Evolutionary conservation across 2,329 filamentous ascomycete species (phyloP), one percentile per base, ranked within the genome.

Genomic region (Penicillium sp.): DNA sequence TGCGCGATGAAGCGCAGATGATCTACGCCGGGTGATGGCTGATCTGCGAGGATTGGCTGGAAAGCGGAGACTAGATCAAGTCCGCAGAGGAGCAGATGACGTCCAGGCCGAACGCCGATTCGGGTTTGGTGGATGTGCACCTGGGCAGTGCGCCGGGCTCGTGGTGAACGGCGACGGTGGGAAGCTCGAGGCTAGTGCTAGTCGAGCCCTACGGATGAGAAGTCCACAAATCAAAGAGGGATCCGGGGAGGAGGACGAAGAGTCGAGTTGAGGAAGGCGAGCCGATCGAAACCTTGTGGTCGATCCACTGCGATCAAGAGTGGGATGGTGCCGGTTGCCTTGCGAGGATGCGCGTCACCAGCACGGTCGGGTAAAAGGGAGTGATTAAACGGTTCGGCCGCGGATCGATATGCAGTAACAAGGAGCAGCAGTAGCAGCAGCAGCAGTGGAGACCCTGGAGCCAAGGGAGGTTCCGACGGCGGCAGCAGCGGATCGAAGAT

Each of bases 1-100:
- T 71, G 68, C 66, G 69, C 65, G 64, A 66, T 69, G 66, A 61
- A 66, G 74, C 79, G 77, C 78, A 80, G 77, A 79, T 80, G 77
- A 80, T 79, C 74, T 75, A 68, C 69, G 58, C 56, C 59, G 60
- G 55, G 45, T 65, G 62, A 57, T 64, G 56, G 49, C 52, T 59
- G 59, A 55, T 57, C 52, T 48, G 37, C 52, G 51, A 49, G 41
- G 51, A 58, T 53, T 54, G 52, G 54, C 52, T 59, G 49, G 49
- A 49, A 24, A 36, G 34, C 43, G 52, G 51, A 58, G 56, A 62
- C 63, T 59, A 62, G 55, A 53, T 56, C 54, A 60, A 62, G 50
- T 56, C 47, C 55, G 49, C 39, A 32, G 52, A 62, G 58, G 60
- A 54, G 67, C 69, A 72, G 69, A 70, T 72, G 69, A 71, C 68